phyloP scores from a whole-genome alignment of 495 filamentous ascomycete genomes.

The Penicillium parvum region DNA sequence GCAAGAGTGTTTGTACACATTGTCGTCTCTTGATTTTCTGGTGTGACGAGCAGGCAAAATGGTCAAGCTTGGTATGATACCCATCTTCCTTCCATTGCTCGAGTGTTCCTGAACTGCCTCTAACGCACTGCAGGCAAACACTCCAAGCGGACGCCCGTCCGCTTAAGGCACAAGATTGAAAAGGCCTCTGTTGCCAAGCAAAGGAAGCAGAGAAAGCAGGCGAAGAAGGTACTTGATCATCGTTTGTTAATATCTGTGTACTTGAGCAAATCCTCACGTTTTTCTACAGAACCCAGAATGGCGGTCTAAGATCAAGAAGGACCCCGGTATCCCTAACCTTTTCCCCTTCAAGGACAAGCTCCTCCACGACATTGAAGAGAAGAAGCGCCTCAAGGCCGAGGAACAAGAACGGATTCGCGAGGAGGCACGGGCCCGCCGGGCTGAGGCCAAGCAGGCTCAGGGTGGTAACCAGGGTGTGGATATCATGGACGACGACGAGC shows the following conservation, averaged over 20 bases:
- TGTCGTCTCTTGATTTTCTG: conserved; percentile 5
- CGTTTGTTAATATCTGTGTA: not conserved
- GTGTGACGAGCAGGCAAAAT: conserved; percentile 29
- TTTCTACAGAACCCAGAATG: conserved; percentile 78
- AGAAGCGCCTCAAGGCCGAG: conserved; percentile 71
- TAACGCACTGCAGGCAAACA: conserved; percentile 63
- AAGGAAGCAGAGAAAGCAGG: conserved; percentile 78
- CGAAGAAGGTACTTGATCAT: conserved; percentile 60
- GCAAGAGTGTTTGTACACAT: conserved; percentile 7
- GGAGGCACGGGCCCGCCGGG: conserved; percentile 60
- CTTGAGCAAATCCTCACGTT: conserved; percentile 2
- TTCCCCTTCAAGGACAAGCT: conserved; percentile 98
- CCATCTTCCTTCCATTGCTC: not conserved
- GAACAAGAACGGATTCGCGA: conserved; percentile 66
- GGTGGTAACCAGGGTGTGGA: conserved; percentile 38
- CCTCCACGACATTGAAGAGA: conserved; percentile 89
- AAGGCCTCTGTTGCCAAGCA: conserved; percentile 90
- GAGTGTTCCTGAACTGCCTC: conserved; percentile 1
- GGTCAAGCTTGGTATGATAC: conserved; percentile 48
- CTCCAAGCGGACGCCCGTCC: conserved; percentile 86
- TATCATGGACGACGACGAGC: conserved; percentile 47
- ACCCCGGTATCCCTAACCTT: conserved; percentile 92
- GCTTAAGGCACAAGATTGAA: conserved; percentile 91
- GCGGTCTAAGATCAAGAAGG: conserved; percentile 89
- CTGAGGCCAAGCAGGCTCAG: conserved; percentile 36